These are phyloP conservation scores for Penicillium sp. DNA, from an alignment of 2,329 filamentous ascomycete genomes.

Conservation along the genomic window DNA sequence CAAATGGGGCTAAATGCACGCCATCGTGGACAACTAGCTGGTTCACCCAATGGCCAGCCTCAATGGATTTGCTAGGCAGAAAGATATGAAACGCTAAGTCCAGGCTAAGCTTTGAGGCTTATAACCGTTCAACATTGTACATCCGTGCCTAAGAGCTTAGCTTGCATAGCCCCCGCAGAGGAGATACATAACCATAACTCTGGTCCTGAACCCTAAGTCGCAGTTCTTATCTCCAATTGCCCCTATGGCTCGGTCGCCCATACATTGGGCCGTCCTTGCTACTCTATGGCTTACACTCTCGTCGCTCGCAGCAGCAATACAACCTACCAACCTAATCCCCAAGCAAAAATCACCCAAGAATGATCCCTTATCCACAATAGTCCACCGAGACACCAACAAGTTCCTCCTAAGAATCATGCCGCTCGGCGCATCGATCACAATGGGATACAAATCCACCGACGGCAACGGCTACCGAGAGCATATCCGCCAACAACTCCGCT, in stretches of 20 bases:
- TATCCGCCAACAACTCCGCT: constrained; percentile 34
- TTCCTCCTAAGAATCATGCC: constrained; percentile 20
- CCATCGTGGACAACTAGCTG: too few species aligned
- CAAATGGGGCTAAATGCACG: too few species aligned
- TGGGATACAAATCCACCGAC: constrained; percentile 28
- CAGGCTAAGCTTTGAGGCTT: not conserved
- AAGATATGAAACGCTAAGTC: not conserved
- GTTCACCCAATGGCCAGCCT: not conserved
- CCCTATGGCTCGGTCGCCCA: not conserved
- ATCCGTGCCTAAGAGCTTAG: not conserved
- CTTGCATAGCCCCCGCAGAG: not conserved
- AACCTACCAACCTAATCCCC: not conserved
- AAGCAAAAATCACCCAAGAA: not conserved
- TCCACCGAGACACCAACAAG: constrained; percentile 4
- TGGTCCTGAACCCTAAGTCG: not conserved
- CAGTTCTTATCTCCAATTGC: not conserved
- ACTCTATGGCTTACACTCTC: constrained; percentile 2
- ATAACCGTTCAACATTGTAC: not conserved
- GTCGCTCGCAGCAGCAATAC: not conserved
- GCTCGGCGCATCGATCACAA: constrained; percentile 38
- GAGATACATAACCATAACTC: not conserved
- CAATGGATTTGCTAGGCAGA: not conserved
- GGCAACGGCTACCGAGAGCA: constrained; percentile 40
- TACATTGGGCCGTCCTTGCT: constrained; percentile 2
- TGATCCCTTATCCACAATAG: not conserved